Evolutionary conservation across 345 rosid genomes (phyloP).

Genomic region (Heritiera littoralis): DNA sequence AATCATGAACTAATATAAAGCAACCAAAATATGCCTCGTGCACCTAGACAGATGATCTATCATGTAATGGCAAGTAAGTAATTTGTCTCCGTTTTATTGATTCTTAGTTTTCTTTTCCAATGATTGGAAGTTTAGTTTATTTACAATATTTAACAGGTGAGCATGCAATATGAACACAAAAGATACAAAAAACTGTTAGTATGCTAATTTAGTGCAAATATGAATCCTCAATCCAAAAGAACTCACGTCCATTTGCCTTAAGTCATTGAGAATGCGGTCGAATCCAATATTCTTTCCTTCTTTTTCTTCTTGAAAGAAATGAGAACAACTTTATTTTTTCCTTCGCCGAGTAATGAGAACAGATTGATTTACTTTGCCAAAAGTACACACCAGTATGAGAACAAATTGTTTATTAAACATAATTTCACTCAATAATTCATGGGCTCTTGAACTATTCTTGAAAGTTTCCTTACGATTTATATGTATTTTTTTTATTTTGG

Average conservation of each 20-base stretch:
- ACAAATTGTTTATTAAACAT: no score
- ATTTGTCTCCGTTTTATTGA: background rate
- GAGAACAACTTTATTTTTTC: no score
- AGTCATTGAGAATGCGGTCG: background rate
- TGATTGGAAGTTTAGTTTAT: background rate
- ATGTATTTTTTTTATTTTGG: no score
- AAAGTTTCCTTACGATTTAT: no score
- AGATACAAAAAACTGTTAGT: background rate
- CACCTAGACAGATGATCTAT: background rate
- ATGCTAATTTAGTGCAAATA: background rate
- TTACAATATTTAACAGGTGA: background rate
- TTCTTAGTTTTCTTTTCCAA: background rate
- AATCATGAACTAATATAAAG: background rate
- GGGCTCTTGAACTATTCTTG: no score
- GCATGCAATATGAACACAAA: background rate
- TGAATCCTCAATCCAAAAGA: slow-evolving; percentile 7
- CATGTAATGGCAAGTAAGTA: background rate
- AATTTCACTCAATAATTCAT: no score
- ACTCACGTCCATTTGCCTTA: background rate
- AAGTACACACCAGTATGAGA: no score
- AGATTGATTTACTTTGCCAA: no score
- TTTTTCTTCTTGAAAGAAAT: no score
- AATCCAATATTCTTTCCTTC: no score
- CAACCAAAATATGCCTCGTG: background rate
- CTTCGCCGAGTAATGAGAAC: no score